Conservation (phyloP, 768 basidiomycete genomes). For the Pleurotus citrinopileatus region DNA sequence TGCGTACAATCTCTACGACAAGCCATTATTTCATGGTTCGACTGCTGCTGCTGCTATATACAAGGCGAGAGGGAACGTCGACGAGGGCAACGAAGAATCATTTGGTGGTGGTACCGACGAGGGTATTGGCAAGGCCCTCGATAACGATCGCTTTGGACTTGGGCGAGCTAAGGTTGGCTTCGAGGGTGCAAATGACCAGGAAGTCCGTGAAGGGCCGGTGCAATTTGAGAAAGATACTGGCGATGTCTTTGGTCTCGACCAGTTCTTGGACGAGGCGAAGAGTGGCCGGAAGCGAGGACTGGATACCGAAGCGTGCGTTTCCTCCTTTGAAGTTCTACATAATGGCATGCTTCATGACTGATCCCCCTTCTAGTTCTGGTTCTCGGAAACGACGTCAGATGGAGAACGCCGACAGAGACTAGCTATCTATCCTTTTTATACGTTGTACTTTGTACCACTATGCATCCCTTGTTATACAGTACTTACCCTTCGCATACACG, state of each 20-base stretch:
- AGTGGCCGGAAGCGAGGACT: slow-evolving; percentile 88
- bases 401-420: slow-evolving; percentile 50
- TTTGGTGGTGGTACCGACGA: slow-evolving; percentile 96
- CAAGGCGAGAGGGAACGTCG: slow-evolving; percentile 87
- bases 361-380: slow-evolving; percentile 36
- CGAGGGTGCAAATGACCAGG: slow-evolving; percentile 85
- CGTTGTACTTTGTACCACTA: slow-evolving; percentile 7
- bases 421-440: slow-evolving; percentile 15
- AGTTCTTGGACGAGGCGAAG: slow-evolving; percentile 97
- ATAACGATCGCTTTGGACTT: slow-evolving; percentile 91
- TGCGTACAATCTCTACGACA: slow-evolving; percentile 92
- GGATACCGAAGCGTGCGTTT: slow-evolving; percentile 68
- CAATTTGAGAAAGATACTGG: slow-evolving; percentile 97
- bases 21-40: slow-evolving; percentile 93
- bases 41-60: slow-evolving; percentile 99
- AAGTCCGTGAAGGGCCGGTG: slow-evolving; percentile 88
- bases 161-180: slow-evolving; percentile 85
- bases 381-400: slow-evolving; percentile 71
- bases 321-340: neutral
- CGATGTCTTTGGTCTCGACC: slow-evolving; percentile 96
- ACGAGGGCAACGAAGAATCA: slow-evolving; percentile 84
- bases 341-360: too few species aligned
- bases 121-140: slow-evolving; percentile 85
- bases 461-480: slow-evolving; percentile 7
- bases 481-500: too few species aligned